Evolutionary conservation across 2,329 filamentous ascomycete species (phyloP), one percentile per base, ranked within the genome.

Genomic region (Emydomyces testavorans): DNA sequence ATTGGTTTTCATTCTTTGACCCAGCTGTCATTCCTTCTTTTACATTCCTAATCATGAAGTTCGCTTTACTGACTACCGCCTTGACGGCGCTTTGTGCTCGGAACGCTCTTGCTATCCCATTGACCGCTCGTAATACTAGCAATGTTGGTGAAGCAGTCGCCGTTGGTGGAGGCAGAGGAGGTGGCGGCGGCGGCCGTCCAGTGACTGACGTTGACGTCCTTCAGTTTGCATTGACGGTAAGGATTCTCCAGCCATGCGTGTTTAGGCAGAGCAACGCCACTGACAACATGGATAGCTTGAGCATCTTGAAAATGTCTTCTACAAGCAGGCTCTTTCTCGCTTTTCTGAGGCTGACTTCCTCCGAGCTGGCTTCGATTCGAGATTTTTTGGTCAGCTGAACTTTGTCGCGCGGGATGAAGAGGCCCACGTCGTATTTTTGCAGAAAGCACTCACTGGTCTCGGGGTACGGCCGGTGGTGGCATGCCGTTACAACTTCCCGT

Each of bases 291-390:
- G 13, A 23, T 39, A 47, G 45, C 69, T 77, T 4, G 75, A 78
- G 62, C 70, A 75, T 47, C 71, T 78, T 24, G 80, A 84, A 64
- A 67, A 76, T 52, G 70, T 69, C 48, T 83, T 83, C 65, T 84
- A 84, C 65, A 65, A 68, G 31, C 60, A 80, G 41, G 79, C 74
- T 31, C 67, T 83, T 3, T 60, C 66, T 50, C 79, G 77, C 56
- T 83, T 75, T 67, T 71, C 70, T 24, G 61, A 71, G 51, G 53
- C 59, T 1, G 69, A 78, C 54, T 81, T 81, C 58, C 56, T 64
- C 23, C 64, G 60, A 26, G 76, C 75, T 38, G 76, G 76, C 11
- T 73, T 71, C 57, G 61, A 71, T 43, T 56, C 3, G 0, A 63
- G 65, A 2, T 76, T 79, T 60, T 82, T 80, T 65, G 64, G 67